phyloP scores from a whole-genome alignment of 1,284 basidiomycete genomes.

The Ustilago hordei region DNA sequence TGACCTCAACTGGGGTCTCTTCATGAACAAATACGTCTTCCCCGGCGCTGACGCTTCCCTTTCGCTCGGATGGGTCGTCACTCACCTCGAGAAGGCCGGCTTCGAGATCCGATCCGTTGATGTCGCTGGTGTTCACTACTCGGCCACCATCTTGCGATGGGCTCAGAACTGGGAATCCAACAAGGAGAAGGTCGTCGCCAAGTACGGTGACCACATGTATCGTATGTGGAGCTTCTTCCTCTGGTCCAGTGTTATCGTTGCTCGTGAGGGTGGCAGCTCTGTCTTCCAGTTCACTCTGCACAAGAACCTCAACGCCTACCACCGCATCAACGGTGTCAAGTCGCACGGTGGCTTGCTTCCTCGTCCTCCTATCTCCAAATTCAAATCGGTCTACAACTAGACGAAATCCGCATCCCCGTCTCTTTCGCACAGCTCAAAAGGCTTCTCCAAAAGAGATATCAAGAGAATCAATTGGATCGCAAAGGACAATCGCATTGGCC shows the following conservation, averaged over 20 bases:
- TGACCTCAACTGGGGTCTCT: conserved; percentile 88
- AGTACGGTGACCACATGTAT: conserved; percentile 83
- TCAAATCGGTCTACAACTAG: conserved; percentile 61
- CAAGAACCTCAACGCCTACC: conserved; percentile 88
- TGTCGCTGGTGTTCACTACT: conserved; percentile 83
- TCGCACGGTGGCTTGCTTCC: conserved; percentile 64
- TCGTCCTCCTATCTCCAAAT: conserved; percentile 56
- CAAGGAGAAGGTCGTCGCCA: conserved; percentile 85
- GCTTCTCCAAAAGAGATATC: background rate
- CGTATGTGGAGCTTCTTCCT: conserved; percentile 70
- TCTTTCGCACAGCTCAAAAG: background rate
- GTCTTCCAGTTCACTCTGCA: conserved; percentile 80
- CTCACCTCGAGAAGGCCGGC: conserved; percentile 82
- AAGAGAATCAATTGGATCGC: conserved; percentile 1
- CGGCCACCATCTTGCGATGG: conserved; percentile 82
- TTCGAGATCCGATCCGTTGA: conserved; percentile 98
- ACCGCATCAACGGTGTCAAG: conserved; percentile 75
- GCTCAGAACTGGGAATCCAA: conserved; percentile 70
- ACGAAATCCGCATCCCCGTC: background rate
- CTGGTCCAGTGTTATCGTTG: conserved; percentile 63
- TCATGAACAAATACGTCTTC: conserved; percentile 76
- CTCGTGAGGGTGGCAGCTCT: conserved; percentile 67
- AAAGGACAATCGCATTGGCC: conserved; percentile 17
- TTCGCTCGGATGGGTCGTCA: conserved; percentile 94
- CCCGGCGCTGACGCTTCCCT: conserved; percentile 88